Evolutionary conservation across 2,329 filamentous ascomycete genomes (phyloP).

Genomic region (Capronia epimyces): DNA sequence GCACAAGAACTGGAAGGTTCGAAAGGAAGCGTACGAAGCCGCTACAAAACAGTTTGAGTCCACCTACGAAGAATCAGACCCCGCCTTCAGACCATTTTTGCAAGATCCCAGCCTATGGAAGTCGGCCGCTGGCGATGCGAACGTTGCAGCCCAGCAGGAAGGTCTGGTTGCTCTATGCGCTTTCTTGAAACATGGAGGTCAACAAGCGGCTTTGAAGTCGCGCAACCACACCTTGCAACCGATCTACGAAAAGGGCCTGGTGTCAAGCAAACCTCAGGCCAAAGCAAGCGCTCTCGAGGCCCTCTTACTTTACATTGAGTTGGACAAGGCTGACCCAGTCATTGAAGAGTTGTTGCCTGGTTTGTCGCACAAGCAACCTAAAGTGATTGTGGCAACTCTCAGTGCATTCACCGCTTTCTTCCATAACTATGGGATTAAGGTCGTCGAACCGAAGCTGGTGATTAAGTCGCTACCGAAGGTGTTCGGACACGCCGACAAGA

Average conservation of each 20-base stretch:
- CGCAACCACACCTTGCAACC: conserved; percentile 67
- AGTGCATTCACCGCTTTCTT: conserved; percentile 75
- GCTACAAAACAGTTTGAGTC: conserved; percentile 79
- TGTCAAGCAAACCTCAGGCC: conserved; percentile 79
- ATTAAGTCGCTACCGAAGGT: conserved; percentile 83
- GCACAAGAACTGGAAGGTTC: conserved; percentile 81
- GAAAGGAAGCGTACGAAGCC: conserved; percentile 92
- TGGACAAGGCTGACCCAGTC: conserved; percentile 77
- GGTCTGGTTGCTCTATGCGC: conserved; percentile 80
- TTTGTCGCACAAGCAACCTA: conserved; percentile 82
- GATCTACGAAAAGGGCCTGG: conserved; percentile 85
- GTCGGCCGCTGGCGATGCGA: conserved; percentile 83
- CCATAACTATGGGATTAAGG: conserved; percentile 91
- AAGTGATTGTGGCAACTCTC: conserved; percentile 72
- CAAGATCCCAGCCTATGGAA: conserved; percentile 86
- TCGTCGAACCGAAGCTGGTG: conserved; percentile 85
- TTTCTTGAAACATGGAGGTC: conserved; percentile 85
- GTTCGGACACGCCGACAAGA: conserved; percentile 96
- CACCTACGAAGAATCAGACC: conserved; percentile 77
- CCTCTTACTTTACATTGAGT: conserved; percentile 79
- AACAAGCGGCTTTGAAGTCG: conserved; percentile 63
- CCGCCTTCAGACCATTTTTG: conserved; percentile 80
- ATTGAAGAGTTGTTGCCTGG: conserved; percentile 84
- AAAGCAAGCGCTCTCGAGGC: conserved; percentile 85
- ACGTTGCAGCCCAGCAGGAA: conserved; percentile 94